Evolutionary conservation across 345 rosid species (phyloP).

Genomic region (Moricandia moricandioides): DNA sequence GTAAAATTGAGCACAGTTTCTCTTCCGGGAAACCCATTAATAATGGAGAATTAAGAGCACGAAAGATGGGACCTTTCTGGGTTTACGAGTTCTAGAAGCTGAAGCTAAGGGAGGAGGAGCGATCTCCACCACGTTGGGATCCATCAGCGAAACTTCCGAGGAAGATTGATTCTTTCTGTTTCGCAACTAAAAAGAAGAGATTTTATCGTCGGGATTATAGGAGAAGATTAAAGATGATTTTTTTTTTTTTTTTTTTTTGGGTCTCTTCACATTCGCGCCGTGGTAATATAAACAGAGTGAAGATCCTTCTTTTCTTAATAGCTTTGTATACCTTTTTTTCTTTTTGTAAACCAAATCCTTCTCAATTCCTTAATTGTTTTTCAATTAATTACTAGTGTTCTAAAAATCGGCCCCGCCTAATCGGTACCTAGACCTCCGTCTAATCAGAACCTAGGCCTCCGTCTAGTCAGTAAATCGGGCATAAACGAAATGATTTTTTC

Average conservation of each 20-base stretch:
- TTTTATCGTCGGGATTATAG: conserved; percentile 10
- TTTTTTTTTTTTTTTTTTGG: neutral
- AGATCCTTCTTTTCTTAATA: neutral
- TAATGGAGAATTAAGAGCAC: neutral
- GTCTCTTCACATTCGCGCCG: conserved; percentile 28
- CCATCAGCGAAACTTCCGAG: conserved; percentile 39
- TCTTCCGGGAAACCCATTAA: neutral
- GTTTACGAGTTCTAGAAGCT: conserved; percentile 40
- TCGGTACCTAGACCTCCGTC: too few species aligned
- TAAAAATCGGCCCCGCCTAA: too few species aligned
- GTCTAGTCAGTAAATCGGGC: too few species aligned
- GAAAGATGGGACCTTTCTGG: conserved; percentile 49
- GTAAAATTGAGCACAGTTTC: neutral
- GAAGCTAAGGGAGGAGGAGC: conserved; percentile 43
- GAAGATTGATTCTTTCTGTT: neutral
- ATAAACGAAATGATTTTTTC: too few species aligned
- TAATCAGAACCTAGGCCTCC: too few species aligned
- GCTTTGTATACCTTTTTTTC: conserved; percentile 15
- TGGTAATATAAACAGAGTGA: neutral
- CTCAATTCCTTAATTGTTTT: neutral
- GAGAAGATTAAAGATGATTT: neutral
- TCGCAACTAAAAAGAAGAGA: neutral
- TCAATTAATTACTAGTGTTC: neutral
- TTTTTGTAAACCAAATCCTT: neutral
- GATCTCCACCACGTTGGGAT: conserved; percentile 71